Percentiles rank a stretch among this genome's conserved stretches.
Evolutionary conservation across 805 yeast genomes (phyloP).

Genomic region (Hanseniaspora singularis): DNA sequence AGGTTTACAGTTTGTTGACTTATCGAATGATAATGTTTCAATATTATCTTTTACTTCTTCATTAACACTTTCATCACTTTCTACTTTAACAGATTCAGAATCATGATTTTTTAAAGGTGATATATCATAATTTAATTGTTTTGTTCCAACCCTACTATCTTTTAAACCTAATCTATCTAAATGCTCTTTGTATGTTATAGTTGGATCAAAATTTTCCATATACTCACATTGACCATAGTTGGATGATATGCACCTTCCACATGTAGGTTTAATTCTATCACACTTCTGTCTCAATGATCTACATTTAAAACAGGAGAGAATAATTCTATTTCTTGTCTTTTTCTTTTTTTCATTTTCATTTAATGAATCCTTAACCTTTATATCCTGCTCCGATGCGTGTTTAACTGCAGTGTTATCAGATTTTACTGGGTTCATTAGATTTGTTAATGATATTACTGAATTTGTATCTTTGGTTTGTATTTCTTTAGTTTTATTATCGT

Average conservation of each 20-base stretch:
- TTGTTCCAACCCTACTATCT: not conserved
- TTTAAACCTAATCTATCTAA: not conserved
- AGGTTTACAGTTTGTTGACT: no score
- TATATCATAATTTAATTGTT: not conserved
- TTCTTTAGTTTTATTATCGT: no score
- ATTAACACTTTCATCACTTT: no score
- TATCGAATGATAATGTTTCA: no score
- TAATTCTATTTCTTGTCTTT: slow-evolving; percentile 7
- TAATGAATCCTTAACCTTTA: no score
- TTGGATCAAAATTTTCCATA: slow-evolving; percentile 8
- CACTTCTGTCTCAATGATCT: slow-evolving; percentile 12
- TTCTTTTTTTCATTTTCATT: no score
- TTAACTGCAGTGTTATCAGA: not conserved
- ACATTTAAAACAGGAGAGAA: slow-evolving; percentile 13
- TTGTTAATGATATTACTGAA: not conserved
- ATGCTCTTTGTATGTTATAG: not conserved
- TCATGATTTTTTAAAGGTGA: not conserved
- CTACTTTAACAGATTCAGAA: no score
- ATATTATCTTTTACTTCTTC: no score
- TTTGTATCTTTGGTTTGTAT: no score
- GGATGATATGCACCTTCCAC: slow-evolving; percentile 3
- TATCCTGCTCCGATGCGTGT: no score
- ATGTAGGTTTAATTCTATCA: slow-evolving; percentile 7
- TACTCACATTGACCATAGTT: slow-evolving; percentile 7
- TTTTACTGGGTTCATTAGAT: slow-evolving; percentile 1